Evolutionary conservation across 345 rosid species (phyloP).

Genomic region (Carallia pectinifolia): DNA sequence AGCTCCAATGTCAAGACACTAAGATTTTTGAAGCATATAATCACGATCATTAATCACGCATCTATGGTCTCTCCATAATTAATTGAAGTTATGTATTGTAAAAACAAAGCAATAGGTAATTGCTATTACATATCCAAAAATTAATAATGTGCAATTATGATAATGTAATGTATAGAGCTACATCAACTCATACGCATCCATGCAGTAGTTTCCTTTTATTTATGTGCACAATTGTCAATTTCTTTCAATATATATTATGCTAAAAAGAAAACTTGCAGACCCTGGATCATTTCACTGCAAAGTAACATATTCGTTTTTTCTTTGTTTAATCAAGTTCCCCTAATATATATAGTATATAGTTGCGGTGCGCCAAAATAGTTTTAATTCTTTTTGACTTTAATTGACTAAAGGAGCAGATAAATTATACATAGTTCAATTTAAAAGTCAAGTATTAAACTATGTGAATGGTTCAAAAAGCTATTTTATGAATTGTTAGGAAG

Average conservation of each 20-base stretch:
- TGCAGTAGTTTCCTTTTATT: too few species aligned
- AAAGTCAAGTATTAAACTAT: constrained; percentile 34
- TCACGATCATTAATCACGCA: too few species aligned
- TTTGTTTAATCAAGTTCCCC: constrained; percentile 1
- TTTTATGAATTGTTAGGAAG: constrained; percentile 17
- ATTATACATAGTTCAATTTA: constrained; percentile 13
- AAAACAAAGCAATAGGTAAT: too few species aligned
- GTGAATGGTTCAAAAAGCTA: constrained; percentile 18
- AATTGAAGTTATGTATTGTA: too few species aligned
- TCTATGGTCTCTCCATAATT: too few species aligned
- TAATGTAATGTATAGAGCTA: too few species aligned
- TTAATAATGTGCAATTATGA: too few species aligned
- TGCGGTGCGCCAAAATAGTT: too few species aligned
- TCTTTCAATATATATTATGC: constrained; percentile 4
- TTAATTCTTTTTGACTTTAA: constrained; percentile 1
- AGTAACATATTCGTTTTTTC: constrained; percentile 12
- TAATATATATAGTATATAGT: not conserved
- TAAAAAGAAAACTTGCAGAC: constrained; percentile 18
- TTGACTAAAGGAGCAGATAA: constrained; percentile 1
- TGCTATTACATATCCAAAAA: too few species aligned
- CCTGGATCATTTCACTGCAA: constrained; percentile 25
- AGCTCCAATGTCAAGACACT: too few species aligned
- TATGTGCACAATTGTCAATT: not conserved
- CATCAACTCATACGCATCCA: too few species aligned
- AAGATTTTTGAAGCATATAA: too few species aligned